These are phyloP conservation scores for Castanea sativa DNA, from an alignment of 306 rosid species.

Conservation along the genomic window DNA sequence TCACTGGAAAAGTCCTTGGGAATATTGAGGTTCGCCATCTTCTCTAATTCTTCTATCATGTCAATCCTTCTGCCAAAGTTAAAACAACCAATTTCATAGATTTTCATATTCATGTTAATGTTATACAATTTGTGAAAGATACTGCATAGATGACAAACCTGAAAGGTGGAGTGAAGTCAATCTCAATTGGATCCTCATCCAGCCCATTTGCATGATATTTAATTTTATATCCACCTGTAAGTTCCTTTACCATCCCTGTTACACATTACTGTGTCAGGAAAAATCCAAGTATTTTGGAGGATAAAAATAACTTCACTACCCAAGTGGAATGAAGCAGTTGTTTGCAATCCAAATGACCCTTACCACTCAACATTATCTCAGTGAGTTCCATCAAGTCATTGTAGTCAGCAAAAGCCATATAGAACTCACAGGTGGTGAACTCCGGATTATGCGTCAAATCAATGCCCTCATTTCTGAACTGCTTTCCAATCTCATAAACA, in stretches of 20 bases:
- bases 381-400: conserved; percentile 82
- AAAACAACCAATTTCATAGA: conserved; percentile 8
- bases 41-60: conserved; percentile 83
- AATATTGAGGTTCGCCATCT: conserved; percentile 67
- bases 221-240: conserved; percentile 80
- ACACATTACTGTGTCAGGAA: conserved; percentile 18
- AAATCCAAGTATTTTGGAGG: conserved; percentile 10
- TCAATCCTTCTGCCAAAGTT: conserved; percentile 72
- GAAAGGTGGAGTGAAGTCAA: conserved; percentile 74
- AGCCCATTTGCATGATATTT: conserved; percentile 73
- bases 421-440: conserved; percentile 94
- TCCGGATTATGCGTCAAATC: conserved; percentile 97
- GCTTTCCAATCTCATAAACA: conserved; percentile 98
- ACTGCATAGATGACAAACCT: conserved; percentile 38
- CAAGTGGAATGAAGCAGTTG: background rate
- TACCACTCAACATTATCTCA: conserved; percentile 88
- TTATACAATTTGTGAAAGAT: background rate
- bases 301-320: background rate
- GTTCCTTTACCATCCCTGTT: conserved; percentile 84
- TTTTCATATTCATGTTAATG: background rate
- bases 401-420: conserved; percentile 90
- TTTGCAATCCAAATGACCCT: conserved; percentile 6
- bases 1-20: conserved; percentile 77
- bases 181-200: conserved; percentile 73
- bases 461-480: conserved; percentile 94